Conservation (phyloP, 2,329 filamentous ascomycete genomes). For the Aspergillus brunneoviolaceus region DNA sequence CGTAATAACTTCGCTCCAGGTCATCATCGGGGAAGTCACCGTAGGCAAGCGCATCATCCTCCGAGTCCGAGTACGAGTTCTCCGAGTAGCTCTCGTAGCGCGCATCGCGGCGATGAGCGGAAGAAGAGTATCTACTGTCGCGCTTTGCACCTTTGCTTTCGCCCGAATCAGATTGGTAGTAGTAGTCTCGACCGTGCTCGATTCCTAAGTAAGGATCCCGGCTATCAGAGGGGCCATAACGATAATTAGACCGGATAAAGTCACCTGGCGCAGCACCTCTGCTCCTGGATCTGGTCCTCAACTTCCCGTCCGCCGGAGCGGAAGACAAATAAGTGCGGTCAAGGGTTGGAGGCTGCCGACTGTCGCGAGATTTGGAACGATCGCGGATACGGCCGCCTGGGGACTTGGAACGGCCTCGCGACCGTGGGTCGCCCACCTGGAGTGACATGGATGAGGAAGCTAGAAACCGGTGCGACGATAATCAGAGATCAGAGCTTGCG, state of each 20-base stretch:
- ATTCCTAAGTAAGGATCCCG: constrained; percentile 19
- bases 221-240: constrained; percentile 24
- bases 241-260: constrained; percentile 20
- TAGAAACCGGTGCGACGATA: constrained; percentile 8
- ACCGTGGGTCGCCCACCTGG: constrained; percentile 42
- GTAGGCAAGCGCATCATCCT: constrained; percentile 40
- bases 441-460: constrained; percentile 33
- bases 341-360: constrained; percentile 33
- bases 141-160: constrained; percentile 16
- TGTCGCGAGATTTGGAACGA: constrained; percentile 46
- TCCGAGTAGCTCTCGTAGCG: constrained; percentile 25
- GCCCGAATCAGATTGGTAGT: constrained; percentile 30
- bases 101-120: constrained; percentile 22
- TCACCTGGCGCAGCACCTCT: constrained; percentile 19
- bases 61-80: constrained; percentile 31
- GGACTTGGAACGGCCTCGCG: constrained; percentile 47
- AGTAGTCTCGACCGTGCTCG: constrained; percentile 22
- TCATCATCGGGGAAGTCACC: constrained; percentile 28
- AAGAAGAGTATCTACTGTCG: constrained; percentile 16
- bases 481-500: too few species aligned
- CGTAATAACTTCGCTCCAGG: constrained; percentile 19
- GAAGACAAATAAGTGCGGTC: constrained; percentile 30
- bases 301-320: constrained; percentile 29
- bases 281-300: constrained; percentile 22
- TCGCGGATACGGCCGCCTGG: constrained; percentile 42